Evolutionary conservation across 2,329 filamentous ascomycete species (phyloP), one percentile per base, ranked within the genome.

Genomic region (Curvularia sp.): DNA sequence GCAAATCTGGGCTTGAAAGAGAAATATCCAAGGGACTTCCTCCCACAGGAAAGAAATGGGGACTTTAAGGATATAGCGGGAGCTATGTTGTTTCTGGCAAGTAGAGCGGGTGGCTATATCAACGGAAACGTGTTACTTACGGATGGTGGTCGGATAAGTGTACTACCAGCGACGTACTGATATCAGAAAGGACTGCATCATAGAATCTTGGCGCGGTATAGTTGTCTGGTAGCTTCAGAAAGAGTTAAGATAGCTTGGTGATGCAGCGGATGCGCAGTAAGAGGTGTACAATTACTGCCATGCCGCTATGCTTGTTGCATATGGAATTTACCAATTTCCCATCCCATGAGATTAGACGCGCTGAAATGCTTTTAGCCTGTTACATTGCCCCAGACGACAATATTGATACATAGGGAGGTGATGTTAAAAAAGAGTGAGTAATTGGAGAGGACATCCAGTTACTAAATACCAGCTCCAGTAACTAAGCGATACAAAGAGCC

Each of bases 31-130:
- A 65, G 48, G 21, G 38, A 55, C 9, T 61, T 53, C 9, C 59
- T 57, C 27, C 64, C 66, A 7, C 60, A 57, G 3, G 34, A 60
- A 74, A 79, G 47, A 71, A 77, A 78, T 10, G 80, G 79, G 0
- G 71, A 65, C 0, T 55, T 71, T 5, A 76, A 78, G 49, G 80
- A 82, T 54, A 77, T 82, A 61, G 79, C 77, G 2, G 80, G 80
- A 0, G 71, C 77, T 3, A 68, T 82, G 3, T 42, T 82, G 19
- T 82, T 79, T 58, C 69, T 82, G 3, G 71, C 72, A 8, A 79
- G 75, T 61, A 74, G 75, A 62, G 79, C 79, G 3, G 79, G 79
- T 18, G 75, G 75, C 52, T 73, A 74, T 71, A 21, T 52, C 47
- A 79, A 67, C 6, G 64, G 66, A 0, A 32, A 53, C 13, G 48